Evolutionary conservation across 345 rosid species (phyloP).

Genomic region (Punica granatum): DNA sequence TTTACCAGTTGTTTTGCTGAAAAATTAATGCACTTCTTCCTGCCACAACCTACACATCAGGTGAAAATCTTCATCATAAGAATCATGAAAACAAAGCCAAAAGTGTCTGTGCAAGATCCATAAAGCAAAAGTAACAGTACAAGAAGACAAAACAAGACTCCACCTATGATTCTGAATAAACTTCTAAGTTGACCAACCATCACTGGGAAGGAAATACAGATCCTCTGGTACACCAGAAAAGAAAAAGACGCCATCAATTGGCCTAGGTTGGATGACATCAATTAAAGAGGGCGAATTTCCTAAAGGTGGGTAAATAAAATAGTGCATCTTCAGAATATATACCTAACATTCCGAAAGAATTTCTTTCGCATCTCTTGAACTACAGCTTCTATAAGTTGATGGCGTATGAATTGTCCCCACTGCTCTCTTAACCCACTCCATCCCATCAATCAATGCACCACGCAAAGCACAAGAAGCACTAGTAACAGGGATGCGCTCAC

Average conservation of each 20-base stretch:
- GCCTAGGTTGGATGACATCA: background rate
- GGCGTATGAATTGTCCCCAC: conserved; percentile 27
- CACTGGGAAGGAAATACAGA: conserved; percentile 28
- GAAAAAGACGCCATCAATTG: background rate
- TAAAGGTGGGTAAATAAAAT: background rate
- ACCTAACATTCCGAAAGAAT: conserved; percentile 48
- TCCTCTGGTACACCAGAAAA: conserved; percentile 23
- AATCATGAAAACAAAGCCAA: background rate
- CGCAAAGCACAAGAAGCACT: conserved; percentile 21
- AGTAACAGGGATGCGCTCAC: conserved; percentile 20
- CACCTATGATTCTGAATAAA: conserved; percentile 44
- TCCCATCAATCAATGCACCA: conserved; percentile 30
- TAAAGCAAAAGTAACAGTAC: background rate
- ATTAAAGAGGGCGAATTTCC: background rate
- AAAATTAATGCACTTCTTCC: conserved; percentile 35
- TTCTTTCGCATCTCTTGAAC: conserved; percentile 44
- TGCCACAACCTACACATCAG: conserved; percentile 49
- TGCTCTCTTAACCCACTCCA: conserved; percentile 52
- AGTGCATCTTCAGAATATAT: background rate
- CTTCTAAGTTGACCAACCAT: conserved; percentile 30
- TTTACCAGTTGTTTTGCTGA: conserved; percentile 24
- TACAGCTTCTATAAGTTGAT: conserved; percentile 27
- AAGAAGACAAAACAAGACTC: conserved; percentile 15
- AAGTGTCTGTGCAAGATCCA: background rate
- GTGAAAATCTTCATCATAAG: background rate